Percentiles rank a stretch among this genome's conserved stretches.
Conservation (phyloP, 208 protist species). For the Crithidia acanthocephali region DNA sequence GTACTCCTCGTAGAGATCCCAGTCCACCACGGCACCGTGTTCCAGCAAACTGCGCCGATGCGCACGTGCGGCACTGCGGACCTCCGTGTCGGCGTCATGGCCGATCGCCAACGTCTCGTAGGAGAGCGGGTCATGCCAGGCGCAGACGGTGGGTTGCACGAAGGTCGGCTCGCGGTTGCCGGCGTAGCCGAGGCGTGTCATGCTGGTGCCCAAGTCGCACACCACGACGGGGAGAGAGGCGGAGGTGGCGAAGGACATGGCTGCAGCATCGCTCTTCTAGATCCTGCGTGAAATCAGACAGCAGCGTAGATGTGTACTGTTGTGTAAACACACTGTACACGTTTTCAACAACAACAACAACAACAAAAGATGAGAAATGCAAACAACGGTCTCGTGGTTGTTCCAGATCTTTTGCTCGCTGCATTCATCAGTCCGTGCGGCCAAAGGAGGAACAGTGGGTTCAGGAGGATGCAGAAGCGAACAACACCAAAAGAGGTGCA, state of each 20-base stretch:
- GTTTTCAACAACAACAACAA: too few relatives aligned
- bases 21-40: slow-evolving; percentile 95
- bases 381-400: too few relatives aligned
- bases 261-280: background rate
- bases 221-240: slow-evolving; percentile 91
- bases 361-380: too few relatives aligned
- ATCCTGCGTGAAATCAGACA: too few relatives aligned
- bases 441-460: too few relatives aligned
- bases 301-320: too few relatives aligned
- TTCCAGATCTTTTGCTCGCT: too few relatives aligned
- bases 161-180: slow-evolving; percentile 95
- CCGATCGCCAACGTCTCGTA: slow-evolving; percentile 97
- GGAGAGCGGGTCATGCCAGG: slow-evolving; percentile 54
- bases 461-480: too few relatives aligned
- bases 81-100: slow-evolving; percentile 87
- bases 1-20: slow-evolving; percentile 98
- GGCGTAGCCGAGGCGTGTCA: slow-evolving; percentile 99
- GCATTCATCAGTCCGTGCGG: too few relatives aligned
- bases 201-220: slow-evolving; percentile 99
- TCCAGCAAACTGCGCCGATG: slow-evolving; percentile 50
- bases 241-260: background rate
- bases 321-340: too few relatives aligned
- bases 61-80: slow-evolving; percentile 10
- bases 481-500: too few relatives aligned
- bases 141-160: slow-evolving; percentile 93